Percentiles rank a stretch among this genome's conserved stretches.
These are phyloP conservation scores for Sarcodon aspratus DNA, from an alignment of 768 basidiomycete species.

Conservation along the genomic window DNA sequence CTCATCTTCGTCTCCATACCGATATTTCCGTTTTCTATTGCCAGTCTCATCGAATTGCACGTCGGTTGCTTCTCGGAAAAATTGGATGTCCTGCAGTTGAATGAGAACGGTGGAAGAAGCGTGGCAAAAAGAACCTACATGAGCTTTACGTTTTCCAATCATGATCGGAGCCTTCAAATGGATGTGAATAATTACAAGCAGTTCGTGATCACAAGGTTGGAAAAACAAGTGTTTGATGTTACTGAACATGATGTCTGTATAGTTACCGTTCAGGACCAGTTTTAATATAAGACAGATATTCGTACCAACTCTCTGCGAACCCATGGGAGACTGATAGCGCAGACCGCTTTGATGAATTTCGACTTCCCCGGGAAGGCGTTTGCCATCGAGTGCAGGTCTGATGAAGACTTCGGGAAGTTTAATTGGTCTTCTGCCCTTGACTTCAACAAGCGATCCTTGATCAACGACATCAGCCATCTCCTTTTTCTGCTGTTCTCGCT, in stretches of 20 bases:
- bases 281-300: slow-evolving; percentile 3
- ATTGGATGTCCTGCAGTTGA: slow-evolving; percentile 77
- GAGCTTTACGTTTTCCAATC: slow-evolving; percentile 97
- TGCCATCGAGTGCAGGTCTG: slow-evolving; percentile 89
- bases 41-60: slow-evolving; percentile 98
- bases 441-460: slow-evolving; percentile 81
- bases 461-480: slow-evolving; percentile 98
- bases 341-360: slow-evolving; percentile 98
- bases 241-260: slow-evolving; percentile 80
- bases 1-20: slow-evolving; percentile 98
- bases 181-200: slow-evolving; percentile 88
- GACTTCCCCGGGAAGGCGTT: slow-evolving; percentile 92
- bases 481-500: slow-evolving; percentile 94
- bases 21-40: slow-evolving; percentile 93
- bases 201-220: slow-evolving; percentile 95
- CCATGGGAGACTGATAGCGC: slow-evolving; percentile 78
- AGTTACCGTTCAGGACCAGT: not conserved
- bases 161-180: slow-evolving; percentile 94
- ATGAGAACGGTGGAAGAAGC: slow-evolving; percentile 2
- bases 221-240: slow-evolving; percentile 99
- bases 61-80: slow-evolving; percentile 95
- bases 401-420: slow-evolving; percentile 90
- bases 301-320: slow-evolving; percentile 85
- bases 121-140: slow-evolving; percentile 36
- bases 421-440: slow-evolving; percentile 79